Conservation (phyloP, 2,329 filamentous ascomycete species). For the Teratosphaeria nubilosa region DNA sequence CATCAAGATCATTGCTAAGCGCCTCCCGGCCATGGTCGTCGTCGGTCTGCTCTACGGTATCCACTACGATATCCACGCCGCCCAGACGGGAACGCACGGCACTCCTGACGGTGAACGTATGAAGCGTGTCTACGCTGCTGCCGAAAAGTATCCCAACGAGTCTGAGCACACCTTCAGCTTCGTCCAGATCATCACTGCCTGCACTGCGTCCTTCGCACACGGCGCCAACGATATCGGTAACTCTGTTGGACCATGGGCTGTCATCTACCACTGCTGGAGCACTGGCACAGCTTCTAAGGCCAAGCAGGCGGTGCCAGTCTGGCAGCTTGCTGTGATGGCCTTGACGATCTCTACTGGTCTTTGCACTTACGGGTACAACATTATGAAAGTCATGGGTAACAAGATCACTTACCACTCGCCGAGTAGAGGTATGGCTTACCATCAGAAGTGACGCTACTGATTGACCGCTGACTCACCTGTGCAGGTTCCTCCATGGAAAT, state of each 20-base stretch:
- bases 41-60: conserved; percentile 59
- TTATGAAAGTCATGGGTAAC: conserved; percentile 53
- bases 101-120: conserved; percentile 66
- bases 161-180: conserved; percentile 57
- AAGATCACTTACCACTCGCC: conserved; percentile 51
- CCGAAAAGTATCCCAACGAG: conserved; percentile 52
- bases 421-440: conserved; percentile 35
- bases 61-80: conserved; percentile 73
- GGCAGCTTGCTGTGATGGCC: conserved; percentile 64
- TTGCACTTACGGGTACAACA: conserved; percentile 55
- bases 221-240: conserved; percentile 58
- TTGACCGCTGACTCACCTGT: not conserved
- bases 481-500: conserved; percentile 47
- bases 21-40: conserved; percentile 58
- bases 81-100: conserved; percentile 58
- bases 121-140: conserved; percentile 46
- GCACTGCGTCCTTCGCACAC: conserved; percentile 63
- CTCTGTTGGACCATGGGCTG: conserved; percentile 53
- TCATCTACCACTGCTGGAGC: conserved; percentile 52
- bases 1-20: conserved; percentile 51
- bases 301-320: conserved; percentile 59
- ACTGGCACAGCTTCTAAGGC: conserved; percentile 38
- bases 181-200: conserved; percentile 56
- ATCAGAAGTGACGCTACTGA: not conserved
- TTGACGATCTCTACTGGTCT: conserved; percentile 45